A percentile compares a stretch with the other conserved stretches of the same genome.
Conservation (phyloP, 345 rosid genomes). For the Ceriops tagal region DNA sequence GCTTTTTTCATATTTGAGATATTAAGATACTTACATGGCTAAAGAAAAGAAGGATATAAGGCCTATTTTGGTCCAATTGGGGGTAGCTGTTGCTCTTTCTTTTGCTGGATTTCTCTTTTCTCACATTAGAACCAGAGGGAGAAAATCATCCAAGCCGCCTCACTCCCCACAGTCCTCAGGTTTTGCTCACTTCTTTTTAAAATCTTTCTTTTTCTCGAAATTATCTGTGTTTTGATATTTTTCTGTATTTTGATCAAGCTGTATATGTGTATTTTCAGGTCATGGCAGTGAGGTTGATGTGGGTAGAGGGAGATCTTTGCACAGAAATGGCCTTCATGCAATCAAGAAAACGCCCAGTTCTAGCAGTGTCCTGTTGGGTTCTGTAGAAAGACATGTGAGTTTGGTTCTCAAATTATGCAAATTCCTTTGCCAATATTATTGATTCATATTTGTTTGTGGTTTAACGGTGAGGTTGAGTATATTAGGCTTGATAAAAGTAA, state of each 20-base stretch:
- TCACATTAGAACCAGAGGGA: constrained; percentile 40
- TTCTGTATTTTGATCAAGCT: background rate
- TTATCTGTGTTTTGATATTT: constrained; percentile 3
- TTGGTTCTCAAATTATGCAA: background rate
- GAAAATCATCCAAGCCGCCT: constrained; percentile 38
- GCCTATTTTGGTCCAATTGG: constrained; percentile 53
- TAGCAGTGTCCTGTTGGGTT: constrained; percentile 7
- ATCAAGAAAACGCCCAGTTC: constrained; percentile 20
- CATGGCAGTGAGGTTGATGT: constrained; percentile 16
- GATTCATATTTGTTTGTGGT: too few species aligned
- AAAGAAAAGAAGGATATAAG: constrained; percentile 50
- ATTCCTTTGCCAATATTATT: background rate
- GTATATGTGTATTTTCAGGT: constrained; percentile 29
- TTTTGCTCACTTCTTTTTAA: constrained; percentile 9
- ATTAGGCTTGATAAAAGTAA: too few species aligned
- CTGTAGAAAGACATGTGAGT: constrained; percentile 38
- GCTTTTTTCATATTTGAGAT: background rate
- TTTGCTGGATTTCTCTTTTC: constrained; percentile 67
- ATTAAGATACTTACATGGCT: constrained; percentile 21
- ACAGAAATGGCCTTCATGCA: constrained; percentile 20
- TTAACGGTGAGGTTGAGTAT: too few species aligned
- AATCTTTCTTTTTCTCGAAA: background rate
- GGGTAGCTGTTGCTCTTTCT: constrained; percentile 67
- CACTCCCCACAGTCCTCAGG: constrained; percentile 33
- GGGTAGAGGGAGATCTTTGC: constrained; percentile 11